Evolutionary conservation across 768 basidiomycete genomes (phyloP).

Genomic region (Pleurotus platypus): DNA sequence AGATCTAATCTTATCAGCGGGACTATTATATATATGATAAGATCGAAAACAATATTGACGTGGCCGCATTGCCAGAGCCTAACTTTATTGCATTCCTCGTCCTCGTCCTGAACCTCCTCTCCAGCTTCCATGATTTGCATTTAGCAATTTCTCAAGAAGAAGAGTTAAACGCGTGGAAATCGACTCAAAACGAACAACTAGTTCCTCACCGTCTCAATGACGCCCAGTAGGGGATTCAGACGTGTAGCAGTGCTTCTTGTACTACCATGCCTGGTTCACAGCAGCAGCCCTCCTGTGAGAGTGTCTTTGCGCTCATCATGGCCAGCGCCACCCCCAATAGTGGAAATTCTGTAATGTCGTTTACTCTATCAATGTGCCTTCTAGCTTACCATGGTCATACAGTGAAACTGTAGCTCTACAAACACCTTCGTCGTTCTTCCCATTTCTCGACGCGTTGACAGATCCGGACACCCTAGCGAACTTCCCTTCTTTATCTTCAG

Average conservation of each 20-base stretch:
- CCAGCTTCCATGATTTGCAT: too few relatives aligned
- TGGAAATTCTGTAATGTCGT: constrained; percentile 58
- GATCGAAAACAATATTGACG: too few relatives aligned
- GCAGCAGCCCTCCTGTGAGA: constrained; percentile 45
- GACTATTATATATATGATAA: too few relatives aligned
- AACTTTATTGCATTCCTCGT: too few relatives aligned
- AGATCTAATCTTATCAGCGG: too few relatives aligned
- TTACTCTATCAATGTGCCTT: background rate
- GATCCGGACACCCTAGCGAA: constrained; percentile 39
- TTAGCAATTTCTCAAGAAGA: too few relatives aligned
- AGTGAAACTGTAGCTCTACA: constrained; percentile 85
- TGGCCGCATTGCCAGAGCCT: too few relatives aligned
- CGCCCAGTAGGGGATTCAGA: background rate
- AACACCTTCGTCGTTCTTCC: constrained; percentile 71
- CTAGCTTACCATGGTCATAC: background rate
- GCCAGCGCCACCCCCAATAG: constrained; percentile 56
- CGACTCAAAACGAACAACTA: too few relatives aligned
- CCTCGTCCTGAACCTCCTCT: too few relatives aligned
- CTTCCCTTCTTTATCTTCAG: constrained; percentile 33
- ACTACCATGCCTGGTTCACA: background rate
- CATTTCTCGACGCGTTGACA: constrained; percentile 64
- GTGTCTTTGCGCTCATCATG: constrained; percentile 63
- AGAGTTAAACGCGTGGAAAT: too few relatives aligned
- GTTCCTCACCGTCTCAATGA: background rate
- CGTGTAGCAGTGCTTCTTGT: background rate